phyloP scores from a whole-genome alignment of 768 basidiomycete genomes.

The Termitomyces sp. region DNA sequence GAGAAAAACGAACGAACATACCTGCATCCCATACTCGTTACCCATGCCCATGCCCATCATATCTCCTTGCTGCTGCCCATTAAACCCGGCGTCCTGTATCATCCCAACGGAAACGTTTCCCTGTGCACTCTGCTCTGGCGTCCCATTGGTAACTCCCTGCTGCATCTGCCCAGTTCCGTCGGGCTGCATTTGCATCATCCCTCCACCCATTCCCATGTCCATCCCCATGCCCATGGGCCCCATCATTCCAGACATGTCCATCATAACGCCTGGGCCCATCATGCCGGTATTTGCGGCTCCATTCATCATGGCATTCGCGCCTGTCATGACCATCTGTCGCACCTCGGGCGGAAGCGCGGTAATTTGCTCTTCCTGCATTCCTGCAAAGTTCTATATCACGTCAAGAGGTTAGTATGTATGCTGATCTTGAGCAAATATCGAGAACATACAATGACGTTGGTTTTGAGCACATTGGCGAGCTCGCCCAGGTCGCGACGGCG shows the following conservation, averaged over 20 bases:
- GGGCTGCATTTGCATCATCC: conserved; percentile 55
- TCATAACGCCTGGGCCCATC: conserved; percentile 71
- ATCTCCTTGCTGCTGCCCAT: conserved; percentile 40
- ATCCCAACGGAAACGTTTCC: conserved; percentile 36
- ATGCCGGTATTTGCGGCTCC: conserved; percentile 54
- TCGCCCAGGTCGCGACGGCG: conserved; percentile 80
- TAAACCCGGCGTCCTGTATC: conserved; percentile 46
- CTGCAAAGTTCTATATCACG: conserved; percentile 63
- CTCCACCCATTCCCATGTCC: conserved; percentile 62
- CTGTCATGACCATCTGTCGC: conserved; percentile 85
- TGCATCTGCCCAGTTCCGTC: conserved; percentile 30
- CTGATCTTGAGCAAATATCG: not conserved
- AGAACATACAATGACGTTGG: conserved; percentile 71
- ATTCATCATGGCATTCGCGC: conserved; percentile 75
- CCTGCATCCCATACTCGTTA: conserved; percentile 71
- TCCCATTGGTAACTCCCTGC: conserved; percentile 32
- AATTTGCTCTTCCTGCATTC: conserved; percentile 80
- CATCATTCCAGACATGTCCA: conserved; percentile 74
- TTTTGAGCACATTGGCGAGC: conserved; percentile 74
- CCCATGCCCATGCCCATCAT: conserved; percentile 75
- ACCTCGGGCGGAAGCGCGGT: conserved; percentile 76
- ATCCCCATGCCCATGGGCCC: conserved; percentile 55
- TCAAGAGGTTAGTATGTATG: conserved; percentile 8
- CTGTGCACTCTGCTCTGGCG: conserved; percentile 37
- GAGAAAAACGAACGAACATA: conserved; percentile 28